Percentiles rank a stretch among this genome's conserved stretches.
phyloP scores from a whole-genome alignment of 441 rosid species.

The Jatropha multifida region DNA sequence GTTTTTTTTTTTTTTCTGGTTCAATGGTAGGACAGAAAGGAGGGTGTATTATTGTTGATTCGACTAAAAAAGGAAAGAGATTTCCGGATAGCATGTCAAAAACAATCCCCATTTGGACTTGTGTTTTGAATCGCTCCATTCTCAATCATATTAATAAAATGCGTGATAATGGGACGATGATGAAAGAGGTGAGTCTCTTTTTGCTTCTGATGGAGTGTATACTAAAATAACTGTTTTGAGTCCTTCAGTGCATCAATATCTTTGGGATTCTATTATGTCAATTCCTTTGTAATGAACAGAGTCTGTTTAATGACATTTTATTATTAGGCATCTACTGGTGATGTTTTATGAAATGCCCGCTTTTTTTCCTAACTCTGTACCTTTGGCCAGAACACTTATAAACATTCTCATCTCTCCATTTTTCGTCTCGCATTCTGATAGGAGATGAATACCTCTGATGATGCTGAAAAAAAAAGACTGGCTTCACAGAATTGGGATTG shows the following conservation, averaged over 20 bases:
- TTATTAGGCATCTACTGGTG: not conserved
- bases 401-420: not conserved
- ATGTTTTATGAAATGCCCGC: not conserved
- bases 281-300: not conserved
- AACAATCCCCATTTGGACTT: conserved; percentile 93
- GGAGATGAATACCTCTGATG: conserved; percentile 29
- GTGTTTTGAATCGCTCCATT: conserved; percentile 74
- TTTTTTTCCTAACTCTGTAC: not conserved
- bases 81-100: conserved; percentile 98
- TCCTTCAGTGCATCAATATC: not conserved
- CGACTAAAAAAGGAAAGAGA: conserved; percentile 85
- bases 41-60: conserved; percentile 85
- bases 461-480: conserved; percentile 22
- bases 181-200: conserved; percentile 35
- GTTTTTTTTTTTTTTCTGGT: not conserved
- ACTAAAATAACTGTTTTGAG: not conserved
- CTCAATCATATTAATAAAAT: conserved; percentile 36
- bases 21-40: conserved; percentile 78
- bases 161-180: conserved; percentile 22
- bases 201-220: not conserved
- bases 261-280: not conserved
- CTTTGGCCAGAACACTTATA: not conserved
- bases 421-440: conserved; percentile 22
- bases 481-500: conserved; percentile 66
- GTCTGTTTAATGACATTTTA: not conserved